Evolutionary conservation across 306 rosid genomes (phyloP), one percentile per base, ranked within the genome.

Genomic region (Dryas octopetala): DNA sequence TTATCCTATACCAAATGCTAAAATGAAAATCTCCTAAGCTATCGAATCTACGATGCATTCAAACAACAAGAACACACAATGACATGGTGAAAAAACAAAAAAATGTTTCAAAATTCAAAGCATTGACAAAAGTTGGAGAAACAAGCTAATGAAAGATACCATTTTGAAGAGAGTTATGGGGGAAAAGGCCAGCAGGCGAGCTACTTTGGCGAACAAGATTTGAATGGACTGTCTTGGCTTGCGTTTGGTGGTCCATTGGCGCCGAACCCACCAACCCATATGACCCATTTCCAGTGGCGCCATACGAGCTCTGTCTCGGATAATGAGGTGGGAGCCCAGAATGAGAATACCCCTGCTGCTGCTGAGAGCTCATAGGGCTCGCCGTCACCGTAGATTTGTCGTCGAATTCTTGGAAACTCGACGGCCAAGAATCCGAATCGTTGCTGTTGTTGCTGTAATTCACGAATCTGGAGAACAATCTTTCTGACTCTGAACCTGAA

Each of bases 321-420:
- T 94, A 94, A 74, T 94, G 90, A 69, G 96, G 98, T 7, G 98
- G 98, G 23, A 90, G 77, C 9, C 83, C 83, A 66, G 76, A 68
- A 78, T 71, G 87, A 66, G 76, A 68, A 78, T 71, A 89, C 12
- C 86, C 85, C 43, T 80, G 81, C 74, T 17, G 81, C 48, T 46
- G 70, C 70, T 77, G 83, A 0, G 91, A 78, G 68, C 67, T 87
- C 89, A 79, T 80, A 0, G 58, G 75, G 66, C 75, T 87, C 76
- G 26, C 66, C 16, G 51, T 62, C 49, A 79, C 81, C 43, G 54
- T 57, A 58, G 86, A 65, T 67, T 84, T 81, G 6, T 83, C 79
- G 67, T 73, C 88, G 4, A 83, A 78, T 11, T 84, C 86, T 54
- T 75, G 70, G 19, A 81, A 68, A 65, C 62, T 73, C 11, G 78